Percentiles rank a stretch among this genome's conserved stretches.
Evolutionary conservation across 2,329 filamentous ascomycete genomes (phyloP).

Genomic region (Fusarium keratoplasticum): DNA sequence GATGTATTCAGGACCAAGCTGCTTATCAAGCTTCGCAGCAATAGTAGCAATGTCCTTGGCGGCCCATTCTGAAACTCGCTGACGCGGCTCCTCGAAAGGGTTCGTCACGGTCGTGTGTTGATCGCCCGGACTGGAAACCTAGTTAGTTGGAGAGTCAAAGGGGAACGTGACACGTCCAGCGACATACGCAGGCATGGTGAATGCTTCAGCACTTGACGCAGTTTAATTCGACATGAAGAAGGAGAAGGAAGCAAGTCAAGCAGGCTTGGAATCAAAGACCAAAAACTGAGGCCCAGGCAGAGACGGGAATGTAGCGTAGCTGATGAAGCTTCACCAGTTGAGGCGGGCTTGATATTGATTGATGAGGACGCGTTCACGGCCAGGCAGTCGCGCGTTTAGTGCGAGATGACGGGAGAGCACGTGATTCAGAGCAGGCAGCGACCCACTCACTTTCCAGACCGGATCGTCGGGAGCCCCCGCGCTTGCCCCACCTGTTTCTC

Average conservation of each 20-base stretch:
- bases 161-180: slow-evolving; percentile 18
- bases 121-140: slow-evolving; percentile 70
- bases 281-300: not conserved
- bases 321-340: slow-evolving; percentile 12
- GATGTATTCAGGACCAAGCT: slow-evolving; percentile 95
- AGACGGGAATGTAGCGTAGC: not conserved
- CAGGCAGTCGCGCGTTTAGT: slow-evolving; percentile 39
- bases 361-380: slow-evolving; percentile 39
- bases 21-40: slow-evolving; percentile 87
- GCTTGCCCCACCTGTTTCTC: slow-evolving; percentile 22
- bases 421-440: slow-evolving; percentile 32
- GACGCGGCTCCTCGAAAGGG: slow-evolving; percentile 81
- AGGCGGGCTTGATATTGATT: slow-evolving; percentile 24
- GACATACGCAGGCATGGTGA: slow-evolving; percentile 60
- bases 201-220: slow-evolving; percentile 11
- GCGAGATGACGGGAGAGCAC: slow-evolving; percentile 46
- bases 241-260: not conserved
- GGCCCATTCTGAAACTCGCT: slow-evolving; percentile 82
- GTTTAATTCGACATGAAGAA: slow-evolving; percentile 42
- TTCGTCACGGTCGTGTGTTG: slow-evolving; percentile 73
- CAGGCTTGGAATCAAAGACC: not conserved
- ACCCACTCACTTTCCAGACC: slow-evolving; percentile 3
- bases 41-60: slow-evolving; percentile 91
- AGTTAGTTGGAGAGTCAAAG: slow-evolving; percentile 28
- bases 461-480: slow-evolving; percentile 23